These are phyloP conservation scores for Rhodotorula sp. DNA, from an alignment of 1,284 basidiomycete species.

Conservation along the genomic window DNA sequence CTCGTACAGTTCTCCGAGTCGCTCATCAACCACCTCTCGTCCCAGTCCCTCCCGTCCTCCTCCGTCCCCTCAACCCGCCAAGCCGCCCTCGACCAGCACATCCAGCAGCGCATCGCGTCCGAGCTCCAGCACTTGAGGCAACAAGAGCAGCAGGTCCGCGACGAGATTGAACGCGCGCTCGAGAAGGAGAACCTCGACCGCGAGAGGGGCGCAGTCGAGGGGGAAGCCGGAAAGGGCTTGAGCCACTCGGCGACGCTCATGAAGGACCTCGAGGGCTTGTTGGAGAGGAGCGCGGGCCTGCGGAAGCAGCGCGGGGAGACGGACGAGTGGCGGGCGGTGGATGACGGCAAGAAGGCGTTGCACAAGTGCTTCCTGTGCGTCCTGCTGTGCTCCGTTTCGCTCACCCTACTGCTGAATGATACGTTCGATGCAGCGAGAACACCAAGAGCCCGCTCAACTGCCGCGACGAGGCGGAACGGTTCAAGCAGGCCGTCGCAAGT, in stretches of 20 bases:
- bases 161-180: slow-evolving; percentile 43
- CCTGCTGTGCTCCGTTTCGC: not conserved
- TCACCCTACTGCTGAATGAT: not conserved
- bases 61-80: slow-evolving; percentile 38
- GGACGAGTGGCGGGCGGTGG: slow-evolving; percentile 29
- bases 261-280: slow-evolving; percentile 32
- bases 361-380: slow-evolving; percentile 36
- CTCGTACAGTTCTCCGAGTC: slow-evolving; percentile 34
- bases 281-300: slow-evolving; percentile 20
- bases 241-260: slow-evolving; percentile 35
- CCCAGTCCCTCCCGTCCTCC: slow-evolving; percentile 17
- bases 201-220: slow-evolving; percentile 18
- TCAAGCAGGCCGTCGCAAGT: slow-evolving; percentile 36
- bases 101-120: slow-evolving; percentile 41
- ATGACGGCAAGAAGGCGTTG: slow-evolving; percentile 20
- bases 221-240: slow-evolving; percentile 14
- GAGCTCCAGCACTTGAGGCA: slow-evolving; percentile 40
- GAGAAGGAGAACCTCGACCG: slow-evolving; percentile 46
- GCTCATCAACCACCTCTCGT: slow-evolving; percentile 35
- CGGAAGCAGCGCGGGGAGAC: slow-evolving; percentile 16
- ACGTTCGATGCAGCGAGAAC: slow-evolving; percentile 19
- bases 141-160: slow-evolving; percentile 41
- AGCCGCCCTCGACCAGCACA: slow-evolving; percentile 43
- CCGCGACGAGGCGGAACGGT: slow-evolving; percentile 32
- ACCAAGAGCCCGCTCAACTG: slow-evolving; percentile 36